Evolutionary conservation across 2,329 filamentous ascomycete species (phyloP).

Genomic region (Alternaria infectoria): DNA sequence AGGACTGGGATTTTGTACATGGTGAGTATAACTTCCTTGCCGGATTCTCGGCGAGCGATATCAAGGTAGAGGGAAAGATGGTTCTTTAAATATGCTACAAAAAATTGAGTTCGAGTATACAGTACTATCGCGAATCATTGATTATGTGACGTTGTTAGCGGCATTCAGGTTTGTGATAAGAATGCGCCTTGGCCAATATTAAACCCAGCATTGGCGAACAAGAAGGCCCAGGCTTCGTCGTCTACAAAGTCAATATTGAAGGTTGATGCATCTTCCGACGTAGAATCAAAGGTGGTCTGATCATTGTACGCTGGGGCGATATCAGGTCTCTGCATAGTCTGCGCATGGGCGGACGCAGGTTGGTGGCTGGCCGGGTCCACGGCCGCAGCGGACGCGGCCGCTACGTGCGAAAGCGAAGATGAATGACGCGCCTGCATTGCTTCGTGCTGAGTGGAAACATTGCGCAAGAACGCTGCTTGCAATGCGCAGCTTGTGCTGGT

Average conservation of each 20-base stretch:
- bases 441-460: background rate
- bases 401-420: background rate
- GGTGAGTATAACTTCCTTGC: slow-evolving; percentile 5
- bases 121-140: background rate
- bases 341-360: background rate
- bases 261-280: background rate
- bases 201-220: slow-evolving; percentile 6
- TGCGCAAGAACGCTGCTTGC: slow-evolving; percentile 1
- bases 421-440: background rate
- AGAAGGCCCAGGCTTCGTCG: background rate
- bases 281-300: background rate
- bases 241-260: background rate
- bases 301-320: background rate
- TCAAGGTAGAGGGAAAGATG: background rate
- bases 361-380: background rate
- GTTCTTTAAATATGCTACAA: background rate
- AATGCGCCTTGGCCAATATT: slow-evolving; percentile 1
- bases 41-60: background rate
- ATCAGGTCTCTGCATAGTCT: background rate
- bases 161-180: background rate
- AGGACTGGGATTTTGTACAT: slow-evolving; percentile 3
- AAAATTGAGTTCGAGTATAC: background rate
- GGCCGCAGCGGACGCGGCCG: background rate
- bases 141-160: background rate
- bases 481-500: slow-evolving; percentile 1